phyloP scores from a whole-genome alignment of 345 rosid genomes.

The Conringia planisiliqua region DNA sequence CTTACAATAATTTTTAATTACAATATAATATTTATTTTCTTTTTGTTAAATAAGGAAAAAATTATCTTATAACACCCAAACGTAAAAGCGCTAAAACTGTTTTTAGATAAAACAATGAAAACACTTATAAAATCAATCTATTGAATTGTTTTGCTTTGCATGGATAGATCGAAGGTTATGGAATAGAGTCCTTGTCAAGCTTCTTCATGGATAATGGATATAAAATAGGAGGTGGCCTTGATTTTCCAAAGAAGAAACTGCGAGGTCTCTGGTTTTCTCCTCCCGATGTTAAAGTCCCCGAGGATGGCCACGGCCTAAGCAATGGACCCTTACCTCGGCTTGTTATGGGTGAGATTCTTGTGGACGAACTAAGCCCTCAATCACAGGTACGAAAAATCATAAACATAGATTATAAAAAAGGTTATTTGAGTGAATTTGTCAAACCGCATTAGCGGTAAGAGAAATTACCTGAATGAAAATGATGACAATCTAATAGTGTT shows the following conservation, averaged over 20 bases:
- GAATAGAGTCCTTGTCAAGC: slow-evolving; percentile 66
- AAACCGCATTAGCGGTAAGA: not conserved
- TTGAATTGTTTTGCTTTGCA: not conserved
- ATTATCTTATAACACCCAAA: not conserved
- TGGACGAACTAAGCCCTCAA: slow-evolving; percentile 61
- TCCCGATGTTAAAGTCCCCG: slow-evolving; percentile 38
- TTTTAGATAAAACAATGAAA: not conserved
- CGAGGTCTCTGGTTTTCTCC: slow-evolving; percentile 82
- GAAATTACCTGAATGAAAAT: not conserved
- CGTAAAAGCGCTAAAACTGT: not conserved
- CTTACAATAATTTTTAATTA: not conserved
- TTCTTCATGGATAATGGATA: slow-evolving; percentile 80
- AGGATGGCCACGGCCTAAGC: slow-evolving; percentile 45
- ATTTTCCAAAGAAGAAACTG: slow-evolving; percentile 77
- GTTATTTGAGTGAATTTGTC: not conserved
- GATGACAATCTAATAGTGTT: not conserved
- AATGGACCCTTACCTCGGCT: slow-evolving; percentile 77
- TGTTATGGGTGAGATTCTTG: slow-evolving; percentile 80
- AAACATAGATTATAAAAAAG: not conserved
- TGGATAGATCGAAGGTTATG: slow-evolving; percentile 46
- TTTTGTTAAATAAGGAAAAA: not conserved
- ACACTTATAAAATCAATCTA: not conserved
- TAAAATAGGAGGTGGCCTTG: slow-evolving; percentile 51
- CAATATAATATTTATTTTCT: too few species aligned
- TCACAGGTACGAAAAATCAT: slow-evolving; percentile 49